These are phyloP conservation scores for Cystobasidiaceae sp. DNA, from an alignment of 1,284 basidiomycete species.

Conservation along the genomic window DNA sequence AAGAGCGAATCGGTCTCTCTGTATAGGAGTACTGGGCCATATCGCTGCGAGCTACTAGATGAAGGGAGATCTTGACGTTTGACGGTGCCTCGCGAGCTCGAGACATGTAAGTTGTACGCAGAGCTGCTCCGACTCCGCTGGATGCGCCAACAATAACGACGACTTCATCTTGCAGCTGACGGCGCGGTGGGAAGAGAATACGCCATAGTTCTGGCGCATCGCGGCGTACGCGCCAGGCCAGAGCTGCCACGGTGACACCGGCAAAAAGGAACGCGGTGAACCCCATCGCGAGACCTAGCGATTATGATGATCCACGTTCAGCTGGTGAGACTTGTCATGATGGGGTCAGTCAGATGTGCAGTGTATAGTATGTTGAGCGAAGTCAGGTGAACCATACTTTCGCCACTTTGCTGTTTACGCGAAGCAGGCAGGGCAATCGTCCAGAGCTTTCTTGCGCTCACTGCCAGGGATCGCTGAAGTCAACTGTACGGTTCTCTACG, in stretches of 20 bases:
- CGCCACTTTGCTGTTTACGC: too few relatives aligned
- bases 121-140: conserved; percentile 21
- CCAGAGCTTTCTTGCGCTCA: not conserved
- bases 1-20: not conserved
- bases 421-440: not conserved
- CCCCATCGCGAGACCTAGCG: too few relatives aligned
- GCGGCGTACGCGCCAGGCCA: not conserved
- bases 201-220: not conserved
- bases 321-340: too few relatives aligned
- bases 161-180: not conserved
- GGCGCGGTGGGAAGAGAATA: not conserved
- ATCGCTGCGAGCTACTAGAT: conserved; percentile 5
- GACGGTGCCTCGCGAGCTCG: not conserved
- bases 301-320: too few relatives aligned
- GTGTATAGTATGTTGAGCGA: too few relatives aligned
- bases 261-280: too few relatives aligned
- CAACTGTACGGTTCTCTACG: not conserved
- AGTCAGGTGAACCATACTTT: too few relatives aligned
- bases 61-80: not conserved
- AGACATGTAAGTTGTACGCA: too few relatives aligned
- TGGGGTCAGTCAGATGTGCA: too few relatives aligned
- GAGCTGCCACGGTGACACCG: too few relatives aligned
- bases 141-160: conserved; percentile 28
- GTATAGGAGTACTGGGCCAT: not conserved
- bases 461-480: too few relatives aligned